phyloP scores from a whole-genome alignment of 768 basidiomycete genomes.

The Boletus subparvulus region DNA sequence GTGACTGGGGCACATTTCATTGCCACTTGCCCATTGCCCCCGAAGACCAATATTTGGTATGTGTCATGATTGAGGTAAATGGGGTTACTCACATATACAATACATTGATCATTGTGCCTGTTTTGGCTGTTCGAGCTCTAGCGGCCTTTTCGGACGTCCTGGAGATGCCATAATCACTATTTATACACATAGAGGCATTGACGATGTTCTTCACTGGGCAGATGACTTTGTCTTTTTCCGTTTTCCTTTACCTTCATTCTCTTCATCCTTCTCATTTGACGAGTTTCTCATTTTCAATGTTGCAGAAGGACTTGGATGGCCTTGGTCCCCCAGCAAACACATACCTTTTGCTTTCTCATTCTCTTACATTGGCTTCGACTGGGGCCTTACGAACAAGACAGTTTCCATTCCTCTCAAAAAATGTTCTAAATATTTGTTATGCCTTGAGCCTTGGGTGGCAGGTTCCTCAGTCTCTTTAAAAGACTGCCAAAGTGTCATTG shows the following conservation, averaged over 20 bases:
- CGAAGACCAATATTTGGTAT: neutral
- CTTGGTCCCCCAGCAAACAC: neutral
- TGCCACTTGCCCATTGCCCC: neutral
- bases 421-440: too few relatives aligned
- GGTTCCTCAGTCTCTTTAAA: too few relatives aligned
- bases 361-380: too few relatives aligned
- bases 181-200: neutral
- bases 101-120: neutral
- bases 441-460: too few relatives aligned
- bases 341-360: neutral
- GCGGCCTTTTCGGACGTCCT: neutral
- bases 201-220: neutral
- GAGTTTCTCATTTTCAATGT: neutral
- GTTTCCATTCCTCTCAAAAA: too few relatives aligned
- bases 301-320: neutral
- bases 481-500: too few relatives aligned
- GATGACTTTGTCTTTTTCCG: neutral
- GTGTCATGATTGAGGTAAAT: neutral
- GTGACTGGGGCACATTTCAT: neutral
- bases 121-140: neutral
- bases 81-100: neutral
- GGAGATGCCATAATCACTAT: neutral
- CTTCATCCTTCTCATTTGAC: too few relatives aligned
- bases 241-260: too few relatives aligned
- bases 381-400: too few relatives aligned